Evolutionary conservation across 225 moss, liverwort and hornwort species (phyloP).

Genomic region (Takakia lepidozioides): DNA sequence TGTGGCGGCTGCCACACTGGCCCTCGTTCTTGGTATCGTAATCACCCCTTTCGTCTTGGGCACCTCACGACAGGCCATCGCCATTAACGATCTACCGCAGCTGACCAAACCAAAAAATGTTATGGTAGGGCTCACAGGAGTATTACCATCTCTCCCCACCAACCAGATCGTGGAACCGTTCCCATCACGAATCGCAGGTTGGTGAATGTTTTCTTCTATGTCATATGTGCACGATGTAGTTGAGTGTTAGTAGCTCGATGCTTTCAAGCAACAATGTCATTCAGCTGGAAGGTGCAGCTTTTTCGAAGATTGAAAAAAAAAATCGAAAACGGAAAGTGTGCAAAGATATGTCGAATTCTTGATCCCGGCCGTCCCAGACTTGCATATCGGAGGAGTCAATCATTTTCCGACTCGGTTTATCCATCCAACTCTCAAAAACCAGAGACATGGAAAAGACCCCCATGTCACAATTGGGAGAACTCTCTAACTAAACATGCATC

Average conservation of each 20-base stretch:
- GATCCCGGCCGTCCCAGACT: neutral
- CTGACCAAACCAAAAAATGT: neutral
- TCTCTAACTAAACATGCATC: too few relatives aligned
- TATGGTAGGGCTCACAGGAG: neutral
- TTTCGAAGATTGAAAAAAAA: neutral
- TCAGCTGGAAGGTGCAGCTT: neutral
- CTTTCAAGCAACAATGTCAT: neutral
- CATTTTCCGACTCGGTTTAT: neutral
- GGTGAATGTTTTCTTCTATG: neutral
- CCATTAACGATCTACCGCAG: slow-evolving; percentile 9
- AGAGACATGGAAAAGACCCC: too few relatives aligned
- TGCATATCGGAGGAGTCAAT: neutral
- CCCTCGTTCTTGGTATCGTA: slow-evolving; percentile 20
- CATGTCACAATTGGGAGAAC: too few relatives aligned
- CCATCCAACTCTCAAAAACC: neutral
- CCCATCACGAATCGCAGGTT: neutral
- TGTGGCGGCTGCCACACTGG: slow-evolving; percentile 14
- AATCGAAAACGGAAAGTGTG: neutral
- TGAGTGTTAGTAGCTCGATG: too few relatives aligned
- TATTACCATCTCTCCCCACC: neutral
- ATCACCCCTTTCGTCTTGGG: slow-evolving; percentile 9
- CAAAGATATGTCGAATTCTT: neutral
- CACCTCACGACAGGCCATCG: neutral
- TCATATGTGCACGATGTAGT: too few relatives aligned
- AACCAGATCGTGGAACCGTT: slow-evolving; percentile 4